phyloP scores from a whole-genome alignment of 2,329 filamentous ascomycete species.

The Penicillium sp. region DNA sequence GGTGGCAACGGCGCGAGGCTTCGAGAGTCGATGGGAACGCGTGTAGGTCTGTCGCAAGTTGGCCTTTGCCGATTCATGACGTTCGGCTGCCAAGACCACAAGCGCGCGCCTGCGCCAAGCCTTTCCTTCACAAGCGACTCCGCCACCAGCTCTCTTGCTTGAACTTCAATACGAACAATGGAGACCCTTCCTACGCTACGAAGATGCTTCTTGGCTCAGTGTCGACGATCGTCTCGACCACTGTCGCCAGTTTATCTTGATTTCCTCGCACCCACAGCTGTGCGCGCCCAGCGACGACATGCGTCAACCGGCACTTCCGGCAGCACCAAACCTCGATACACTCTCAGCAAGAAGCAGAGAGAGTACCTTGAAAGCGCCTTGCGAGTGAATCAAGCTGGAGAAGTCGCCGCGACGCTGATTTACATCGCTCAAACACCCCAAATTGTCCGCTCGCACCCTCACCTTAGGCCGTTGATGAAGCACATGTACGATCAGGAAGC shows the following conservation, averaged over 20 bases:
- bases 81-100: constrained; percentile 31
- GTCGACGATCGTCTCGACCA: constrained; percentile 7
- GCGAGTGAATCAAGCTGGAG: constrained; percentile 94
- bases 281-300: constrained; percentile 27
- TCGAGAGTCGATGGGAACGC: constrained; percentile 19
- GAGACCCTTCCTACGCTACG: constrained; percentile 24
- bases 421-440: constrained; percentile 85
- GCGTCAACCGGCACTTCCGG: constrained; percentile 28
- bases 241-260: constrained; percentile 32
- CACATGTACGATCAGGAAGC: constrained; percentile 99
- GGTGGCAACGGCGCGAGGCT: constrained; percentile 7
- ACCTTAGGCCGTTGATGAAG: constrained; percentile 84
- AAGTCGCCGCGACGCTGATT: constrained; percentile 93
- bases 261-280: constrained; percentile 35
- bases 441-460: constrained; percentile 75
- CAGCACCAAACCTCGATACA: constrained; percentile 44
- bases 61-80: constrained; percentile 32
- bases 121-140: constrained; percentile 1
- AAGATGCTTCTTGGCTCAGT: constrained; percentile 17
- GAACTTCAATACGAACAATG: constrained; percentile 17
- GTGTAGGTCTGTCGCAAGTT: constrained; percentile 20
- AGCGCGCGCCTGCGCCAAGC: constrained; percentile 32
- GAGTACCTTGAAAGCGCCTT: constrained; percentile 76
- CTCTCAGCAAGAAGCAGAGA: constrained; percentile 67
- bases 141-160: background rate